These are phyloP conservation scores for Linum usitatissimum DNA, from an alignment of 345 rosid genomes.

Conservation along the genomic window DNA sequence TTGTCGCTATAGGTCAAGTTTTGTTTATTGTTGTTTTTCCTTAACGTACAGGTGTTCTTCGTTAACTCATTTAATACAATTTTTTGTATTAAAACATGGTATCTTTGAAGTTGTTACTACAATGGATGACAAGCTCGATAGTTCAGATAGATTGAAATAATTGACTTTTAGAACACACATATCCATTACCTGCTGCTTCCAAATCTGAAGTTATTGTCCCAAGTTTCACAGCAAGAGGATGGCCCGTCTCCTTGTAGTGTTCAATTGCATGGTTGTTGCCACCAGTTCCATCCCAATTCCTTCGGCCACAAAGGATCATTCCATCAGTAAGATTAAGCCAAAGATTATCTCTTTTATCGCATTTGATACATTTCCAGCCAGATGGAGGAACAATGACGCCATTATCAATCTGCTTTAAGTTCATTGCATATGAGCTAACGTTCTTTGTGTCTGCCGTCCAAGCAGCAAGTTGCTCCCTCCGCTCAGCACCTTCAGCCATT, in stretches of 20 bases:
- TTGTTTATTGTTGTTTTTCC: too few relatives aligned
- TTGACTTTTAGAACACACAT: conserved; percentile 12
- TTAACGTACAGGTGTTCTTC: too few relatives aligned
- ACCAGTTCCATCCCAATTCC: conserved; percentile 95
- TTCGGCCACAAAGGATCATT: conserved; percentile 92
- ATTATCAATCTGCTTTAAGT: conserved; percentile 61
- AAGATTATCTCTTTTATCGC: conserved; percentile 84
- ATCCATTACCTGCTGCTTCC: conserved; percentile 86
- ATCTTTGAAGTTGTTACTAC: background rate
- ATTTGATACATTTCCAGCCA: conserved; percentile 87
- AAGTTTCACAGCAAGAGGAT: conserved; percentile 94
- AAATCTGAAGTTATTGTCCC: conserved; percentile 92
- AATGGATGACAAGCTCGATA: background rate
- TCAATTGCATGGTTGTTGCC: conserved; percentile 95
- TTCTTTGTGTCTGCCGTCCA: conserved; percentile 93
- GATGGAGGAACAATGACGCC: conserved; percentile 77
- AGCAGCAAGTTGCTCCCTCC: conserved; percentile 77
- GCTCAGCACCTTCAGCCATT: conserved; percentile 76
- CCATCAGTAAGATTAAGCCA: conserved; percentile 99
- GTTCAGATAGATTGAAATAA: conserved; percentile 5
- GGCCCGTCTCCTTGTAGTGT: conserved; percentile 74
- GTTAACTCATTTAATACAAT: too few relatives aligned
- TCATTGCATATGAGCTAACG: conserved; percentile 62
- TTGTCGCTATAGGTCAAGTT: too few relatives aligned
- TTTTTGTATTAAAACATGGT: too few relatives aligned